Base-by-base conservation (phyloP, 2,329 filamentous ascomycete genomes). In the Cladosporium sp. region DNA sequence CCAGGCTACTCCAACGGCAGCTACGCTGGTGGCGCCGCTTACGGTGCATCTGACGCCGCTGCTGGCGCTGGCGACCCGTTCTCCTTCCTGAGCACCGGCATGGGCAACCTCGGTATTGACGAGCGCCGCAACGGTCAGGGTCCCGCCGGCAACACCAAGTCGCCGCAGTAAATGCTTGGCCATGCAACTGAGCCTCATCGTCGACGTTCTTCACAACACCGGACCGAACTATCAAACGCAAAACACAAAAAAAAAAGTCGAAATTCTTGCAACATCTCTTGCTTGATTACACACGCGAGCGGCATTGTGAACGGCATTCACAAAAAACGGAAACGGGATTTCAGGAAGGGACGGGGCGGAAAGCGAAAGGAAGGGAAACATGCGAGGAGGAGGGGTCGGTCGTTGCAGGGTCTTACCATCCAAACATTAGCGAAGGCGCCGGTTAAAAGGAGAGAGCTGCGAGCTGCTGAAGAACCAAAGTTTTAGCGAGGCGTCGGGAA, bases 11-110 rank as follows among this genome's bases (percentile, higher is more conserved):
- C 86, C 40, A 87, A 86, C 46, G 62, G 66, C 43, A 66, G 62
- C 16, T 84, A 85, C 40, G 16, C 42, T 10, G 56, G 61, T 38
- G 61, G 60, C 46, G 82, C 81, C 38, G 55, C 57, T 49, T 61
- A 62, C 54, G 61, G 58, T 34, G 82, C 82, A 46, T 59, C 63
- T 33, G 58, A 57, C 43, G 58, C 58, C 45, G 59, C 59, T 33
- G 77, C 83, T 61, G 76, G 74, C 52, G 84, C 87, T 65, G 84
- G 77, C 61, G 87, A 91, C 62, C 86, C 87, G 9, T 91, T 92
- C 69, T 84, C 86, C 13, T 92, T 92, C 74, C 78, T 93, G 48
- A 87, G 84, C 31, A 79, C 80, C 31, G 85, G 85, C 41, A 87
- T 93, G 54, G 81, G 83, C 52, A 81, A 82, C 46, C 77, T 93